Percentiles rank a stretch among this genome's conserved stretches.
phyloP scores from a whole-genome alignment of 2,329 filamentous ascomycete species.

The Cercospora brassicicola region DNA sequence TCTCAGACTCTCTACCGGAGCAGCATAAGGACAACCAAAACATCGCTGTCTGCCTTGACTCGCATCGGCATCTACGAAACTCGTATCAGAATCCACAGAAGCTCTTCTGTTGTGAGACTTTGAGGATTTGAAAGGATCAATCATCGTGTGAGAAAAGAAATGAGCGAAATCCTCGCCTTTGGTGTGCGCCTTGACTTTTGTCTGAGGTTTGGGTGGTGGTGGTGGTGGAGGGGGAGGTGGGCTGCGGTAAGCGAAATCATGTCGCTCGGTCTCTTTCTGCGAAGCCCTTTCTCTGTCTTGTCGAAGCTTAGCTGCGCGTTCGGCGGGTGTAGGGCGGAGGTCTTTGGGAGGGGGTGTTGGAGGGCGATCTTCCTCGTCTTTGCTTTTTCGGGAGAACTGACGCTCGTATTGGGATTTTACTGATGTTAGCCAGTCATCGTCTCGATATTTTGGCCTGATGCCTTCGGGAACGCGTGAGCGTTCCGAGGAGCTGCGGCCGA shows the following conservation, averaged over 20 bases:
- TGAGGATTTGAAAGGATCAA: slow-evolving; percentile 16
- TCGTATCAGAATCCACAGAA: slow-evolving; percentile 17
- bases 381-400: not conserved
- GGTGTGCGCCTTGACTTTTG: not conserved
- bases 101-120: not conserved
- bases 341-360: not conserved
- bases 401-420: not conserved
- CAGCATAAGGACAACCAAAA: slow-evolving; percentile 16
- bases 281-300: not conserved
- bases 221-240: not conserved
- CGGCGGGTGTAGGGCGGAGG: not conserved
- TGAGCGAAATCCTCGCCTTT: slow-evolving; percentile 21
- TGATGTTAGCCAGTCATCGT: slow-evolving; percentile 12
- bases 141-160: slow-evolving; percentile 14
- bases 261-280: no score
- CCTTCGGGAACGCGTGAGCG: not conserved
- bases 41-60: slow-evolving; percentile 20
- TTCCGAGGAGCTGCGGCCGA: slow-evolving; percentile 17
- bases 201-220: not conserved
- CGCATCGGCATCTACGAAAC: slow-evolving; percentile 27
- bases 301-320: not conserved
- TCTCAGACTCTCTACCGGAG: slow-evolving; percentile 9
- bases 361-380: not conserved
- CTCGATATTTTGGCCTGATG: slow-evolving; percentile 9
- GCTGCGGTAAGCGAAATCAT: no score